Conservation (phyloP, 2,329 filamentous ascomycete genomes). For the Cytospora leucostoma region DNA sequence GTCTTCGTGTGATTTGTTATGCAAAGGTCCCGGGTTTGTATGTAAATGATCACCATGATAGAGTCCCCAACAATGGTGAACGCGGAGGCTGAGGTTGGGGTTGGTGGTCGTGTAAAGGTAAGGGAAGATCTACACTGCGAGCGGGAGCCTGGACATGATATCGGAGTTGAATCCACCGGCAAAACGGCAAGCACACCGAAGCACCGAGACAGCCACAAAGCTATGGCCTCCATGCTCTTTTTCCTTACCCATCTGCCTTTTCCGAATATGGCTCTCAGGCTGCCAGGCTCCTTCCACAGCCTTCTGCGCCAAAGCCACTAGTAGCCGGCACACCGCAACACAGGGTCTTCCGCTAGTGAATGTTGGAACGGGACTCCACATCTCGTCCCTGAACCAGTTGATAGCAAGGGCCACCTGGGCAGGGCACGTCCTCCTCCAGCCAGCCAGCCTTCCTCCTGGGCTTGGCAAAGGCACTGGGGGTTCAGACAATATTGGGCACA, state of each 20-base stretch:
- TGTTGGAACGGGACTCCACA: background rate
- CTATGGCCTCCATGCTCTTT: background rate
- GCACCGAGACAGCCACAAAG: too few relatives aligned
- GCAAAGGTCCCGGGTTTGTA: too few relatives aligned
- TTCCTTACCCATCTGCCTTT: background rate
- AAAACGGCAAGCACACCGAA: background rate
- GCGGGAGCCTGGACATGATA: background rate
- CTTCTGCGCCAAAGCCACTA: constrained; percentile 1
- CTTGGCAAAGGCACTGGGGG: too few relatives aligned
- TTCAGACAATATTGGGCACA: too few relatives aligned
- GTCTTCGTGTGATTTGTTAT: too few relatives aligned
- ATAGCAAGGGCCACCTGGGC: too few relatives aligned
- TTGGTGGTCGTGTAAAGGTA: background rate
- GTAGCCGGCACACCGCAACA: constrained; percentile 1
- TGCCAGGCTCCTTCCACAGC: background rate
- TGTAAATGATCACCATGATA: too few relatives aligned
- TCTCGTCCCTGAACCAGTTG: background rate
- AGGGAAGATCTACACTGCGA: background rate
- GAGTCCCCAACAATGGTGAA: too few relatives aligned
- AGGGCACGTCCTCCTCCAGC: too few relatives aligned
- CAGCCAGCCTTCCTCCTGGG: too few relatives aligned
- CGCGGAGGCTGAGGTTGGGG: background rate
- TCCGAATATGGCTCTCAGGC: background rate
- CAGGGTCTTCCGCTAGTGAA: background rate
- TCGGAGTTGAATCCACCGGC: background rate